These are phyloP conservation scores for Klebsormidium nitens DNA, from an alignment of 139 green algal genomes.

Conservation along the genomic window DNA sequence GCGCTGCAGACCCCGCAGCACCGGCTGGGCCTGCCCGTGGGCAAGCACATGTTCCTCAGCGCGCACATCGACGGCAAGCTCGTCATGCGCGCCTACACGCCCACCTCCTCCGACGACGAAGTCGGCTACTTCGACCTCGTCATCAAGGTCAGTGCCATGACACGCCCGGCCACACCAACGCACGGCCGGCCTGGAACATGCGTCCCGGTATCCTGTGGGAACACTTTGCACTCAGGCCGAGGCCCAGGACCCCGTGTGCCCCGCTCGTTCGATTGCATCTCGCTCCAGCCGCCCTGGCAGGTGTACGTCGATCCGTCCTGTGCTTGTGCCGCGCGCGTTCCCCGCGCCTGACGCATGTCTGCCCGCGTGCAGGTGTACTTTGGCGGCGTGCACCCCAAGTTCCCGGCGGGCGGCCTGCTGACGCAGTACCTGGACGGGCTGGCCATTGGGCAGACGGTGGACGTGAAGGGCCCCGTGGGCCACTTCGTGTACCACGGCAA, in stretches of 20 bases:
- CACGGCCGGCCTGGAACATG: too few relatives aligned
- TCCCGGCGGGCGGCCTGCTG: constrained; percentile 82
- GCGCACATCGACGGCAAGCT: constrained; percentile 71
- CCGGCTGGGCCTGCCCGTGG: constrained; percentile 81
- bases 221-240: too few relatives aligned
- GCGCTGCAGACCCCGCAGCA: constrained; percentile 78
- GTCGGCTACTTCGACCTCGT: constrained; percentile 92
- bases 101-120: constrained; percentile 63
- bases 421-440: constrained; percentile 67
- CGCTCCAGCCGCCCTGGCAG: too few relatives aligned
- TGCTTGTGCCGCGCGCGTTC: too few relatives aligned
- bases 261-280: too few relatives aligned
- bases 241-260: too few relatives aligned
- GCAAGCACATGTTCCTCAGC: constrained; percentile 88
- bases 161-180: too few relatives aligned
- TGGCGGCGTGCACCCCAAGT: constrained; percentile 72
- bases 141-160: too few relatives aligned
- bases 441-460: constrained; percentile 78
- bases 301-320: too few relatives aligned
- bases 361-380: too few relatives aligned
- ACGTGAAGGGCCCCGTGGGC: constrained; percentile 90
- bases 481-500: constrained; percentile 77
- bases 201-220: too few relatives aligned
- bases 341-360: too few relatives aligned
- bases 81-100: constrained; percentile 95